Base-by-base conservation (phyloP, 495 filamentous ascomycete genomes). In the Bryoglossum gracile region DNA sequence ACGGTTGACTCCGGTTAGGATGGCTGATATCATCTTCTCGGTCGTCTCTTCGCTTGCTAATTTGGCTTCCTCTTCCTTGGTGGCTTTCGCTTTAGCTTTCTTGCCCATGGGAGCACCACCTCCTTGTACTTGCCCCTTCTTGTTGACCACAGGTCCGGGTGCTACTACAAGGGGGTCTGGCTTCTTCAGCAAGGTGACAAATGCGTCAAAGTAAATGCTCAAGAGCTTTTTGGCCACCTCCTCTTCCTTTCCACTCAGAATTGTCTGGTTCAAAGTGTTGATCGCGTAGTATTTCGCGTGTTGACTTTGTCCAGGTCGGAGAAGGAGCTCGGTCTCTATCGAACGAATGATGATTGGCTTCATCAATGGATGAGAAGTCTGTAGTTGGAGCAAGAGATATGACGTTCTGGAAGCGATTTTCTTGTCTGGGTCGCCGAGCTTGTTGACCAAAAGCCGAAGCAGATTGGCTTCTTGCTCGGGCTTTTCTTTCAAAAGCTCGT, bases 401-500 rank as follows among this genome's bases (percentile, higher is more conserved):
- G 92, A 97, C 4, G 90, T 82, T 38, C 87, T 80, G 0, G 92
- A 98, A 1, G 89, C 82, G 56, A 98, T 89, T 65, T 97, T 97
- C 64, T 87, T 91, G 45, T 91, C 84, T 1, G 81, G 83, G 60
- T 98, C 92, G 53, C 92, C 90, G 16, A 97, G 81, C 64, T 97
- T 97, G 68, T 98, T 96, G 33, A 96, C 87, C 42, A 98, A 63
- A 28, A 98, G 70, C 34, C 94, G 78, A 39, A 98, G 72, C 34
- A 98, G 72, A 62, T 98, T 98, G 26, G 89, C 83, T 65, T 98
- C 92, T 62, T 98, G 94, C 64, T 98, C 92, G 1, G 92, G 92
- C 66, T 96, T 98, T 65, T 92, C 89, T 62, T 84, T 88, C 24
- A 98, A 73, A 11, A 98, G 71, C 53, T 92, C 88, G 58, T 77